Evolutionary conservation across 2,329 filamentous ascomycete species (phyloP), one percentile per base, ranked within the genome.

Genomic region (Hypomyces perniciosus): DNA sequence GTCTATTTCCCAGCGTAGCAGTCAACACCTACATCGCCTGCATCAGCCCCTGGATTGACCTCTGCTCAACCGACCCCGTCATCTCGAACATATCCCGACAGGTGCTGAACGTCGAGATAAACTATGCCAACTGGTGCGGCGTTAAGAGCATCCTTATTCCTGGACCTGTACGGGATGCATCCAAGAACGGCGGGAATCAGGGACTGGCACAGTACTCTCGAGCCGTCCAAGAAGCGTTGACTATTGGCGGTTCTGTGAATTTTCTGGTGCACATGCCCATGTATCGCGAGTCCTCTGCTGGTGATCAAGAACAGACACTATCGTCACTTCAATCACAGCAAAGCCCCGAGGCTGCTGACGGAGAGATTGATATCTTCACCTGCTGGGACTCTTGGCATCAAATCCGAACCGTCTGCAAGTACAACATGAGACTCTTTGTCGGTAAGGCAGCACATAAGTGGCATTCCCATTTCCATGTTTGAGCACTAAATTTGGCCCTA

Each of bases 111-210:
- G 78, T 96, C 37, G 93, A 99, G 66, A 80, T 97, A 44, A 88
- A 90, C 44, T 99, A 96, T 70, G 93, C 95, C 56, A 91, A 90
- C 56, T 99, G 97, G 70, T 96, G 90, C 63, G 95, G 95, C 34
- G 80, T 93, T 44, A 83, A 84, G 50, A 95, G 87, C 68, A 77
- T 97, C 52, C 74, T 97, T 46, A 76, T 99, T 30, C 84, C 86
- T 2, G 90, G 90, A 0, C 93, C 93, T 3, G 79, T 80, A 56
- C 71, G 81, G 10, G 80, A 85, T 57, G 76, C 81, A 51, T 76
- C 78, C 51, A 76, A 75, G 50, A 65, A 74, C 54, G 68, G 71
- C 10, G 73, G 71, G 44, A 70, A 74, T 58, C 71, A 74, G 63
- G 76, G 77, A n/a, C 64, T 79, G 76, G 62, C 85, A 0, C 88